Percentiles rank a stretch among this genome's conserved stretches.
Evolutionary conservation across 1,284 basidiomycete species (phyloP).

Genomic region (Heterobasidion annosum): DNA sequence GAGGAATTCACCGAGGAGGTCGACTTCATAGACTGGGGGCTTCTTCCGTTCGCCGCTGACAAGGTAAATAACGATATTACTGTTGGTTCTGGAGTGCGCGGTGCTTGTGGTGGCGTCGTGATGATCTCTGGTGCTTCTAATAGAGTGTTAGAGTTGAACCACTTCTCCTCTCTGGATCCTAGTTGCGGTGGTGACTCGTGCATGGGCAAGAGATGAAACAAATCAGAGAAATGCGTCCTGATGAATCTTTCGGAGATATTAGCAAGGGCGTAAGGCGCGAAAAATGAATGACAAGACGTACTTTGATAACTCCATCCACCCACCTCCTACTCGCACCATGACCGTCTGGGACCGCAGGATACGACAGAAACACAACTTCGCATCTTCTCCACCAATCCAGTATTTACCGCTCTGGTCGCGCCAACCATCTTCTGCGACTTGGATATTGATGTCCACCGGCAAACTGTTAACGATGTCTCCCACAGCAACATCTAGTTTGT

Average conservation of each 20-base stretch:
- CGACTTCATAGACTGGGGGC: constrained; percentile 33
- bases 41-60: constrained; percentile 36
- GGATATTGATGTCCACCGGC: constrained; percentile 77
- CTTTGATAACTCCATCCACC: constrained; percentile 90
- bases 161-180: constrained; percentile 56
- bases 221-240: constrained; percentile 75
- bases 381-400: constrained; percentile 87
- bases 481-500: constrained; percentile 86
- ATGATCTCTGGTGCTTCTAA: constrained; percentile 39
- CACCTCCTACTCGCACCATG: constrained; percentile 92
- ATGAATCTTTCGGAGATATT: constrained; percentile 55
- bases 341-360: constrained; percentile 89
- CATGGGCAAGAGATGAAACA: constrained; percentile 49
- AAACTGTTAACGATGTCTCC: constrained; percentile 86
- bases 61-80: constrained; percentile 38
- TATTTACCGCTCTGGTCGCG: constrained; percentile 90
- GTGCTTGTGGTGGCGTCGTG: constrained; percentile 33
- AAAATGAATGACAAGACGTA: constrained; percentile 26
- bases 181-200: constrained; percentile 43
- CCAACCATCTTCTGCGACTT: constrained; percentile 78
- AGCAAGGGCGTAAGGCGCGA: constrained; percentile 4
- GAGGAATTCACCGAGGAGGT: constrained; percentile 36
- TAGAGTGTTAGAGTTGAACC: constrained; percentile 74
- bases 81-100: constrained; percentile 63
- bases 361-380: constrained; percentile 85